Evolutionary conservation across 2,329 filamentous ascomycete species (phyloP).

Genomic region (Scedosporium minutisporum): DNA sequence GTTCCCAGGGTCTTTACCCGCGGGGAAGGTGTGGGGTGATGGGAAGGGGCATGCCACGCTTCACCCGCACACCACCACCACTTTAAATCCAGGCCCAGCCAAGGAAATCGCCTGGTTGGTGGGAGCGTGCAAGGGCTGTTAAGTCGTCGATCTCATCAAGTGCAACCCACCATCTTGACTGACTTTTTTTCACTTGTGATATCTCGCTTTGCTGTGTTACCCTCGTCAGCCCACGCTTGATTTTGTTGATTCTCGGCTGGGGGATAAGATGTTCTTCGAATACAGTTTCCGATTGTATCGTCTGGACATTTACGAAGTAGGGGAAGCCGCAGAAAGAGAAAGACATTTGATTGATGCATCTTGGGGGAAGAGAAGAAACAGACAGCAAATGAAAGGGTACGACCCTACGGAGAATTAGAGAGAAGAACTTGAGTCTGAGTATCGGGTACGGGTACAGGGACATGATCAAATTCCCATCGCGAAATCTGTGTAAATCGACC

Average conservation of each 20-base stretch:
- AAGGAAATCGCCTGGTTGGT: background rate
- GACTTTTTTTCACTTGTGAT: background rate
- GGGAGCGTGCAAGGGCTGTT: background rate
- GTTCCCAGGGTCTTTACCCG: background rate
- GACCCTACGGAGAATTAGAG: too few species aligned
- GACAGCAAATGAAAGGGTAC: too few species aligned
- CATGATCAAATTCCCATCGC: background rate
- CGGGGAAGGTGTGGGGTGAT: slow-evolving; percentile 1
- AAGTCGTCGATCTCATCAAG: background rate
- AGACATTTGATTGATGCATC: too few species aligned
- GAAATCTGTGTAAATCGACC: background rate
- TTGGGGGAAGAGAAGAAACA: too few species aligned
- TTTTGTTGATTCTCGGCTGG: too few species aligned
- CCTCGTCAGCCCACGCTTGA: background rate
- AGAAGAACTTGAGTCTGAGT: too few species aligned
- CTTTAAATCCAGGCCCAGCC: background rate
- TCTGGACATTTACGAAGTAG: too few species aligned
- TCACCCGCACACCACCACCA: background rate
- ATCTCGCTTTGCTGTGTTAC: background rate
- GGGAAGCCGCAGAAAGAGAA: too few species aligned
- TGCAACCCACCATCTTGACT: slow-evolving; percentile 1
- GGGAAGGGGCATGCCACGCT: background rate
- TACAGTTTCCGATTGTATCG: too few species aligned
- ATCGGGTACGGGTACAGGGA: too few species aligned
- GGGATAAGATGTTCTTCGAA: too few species aligned